Evolutionary conservation across 345 rosid species (phyloP).

Genomic region (Eutrema japonicum): DNA sequence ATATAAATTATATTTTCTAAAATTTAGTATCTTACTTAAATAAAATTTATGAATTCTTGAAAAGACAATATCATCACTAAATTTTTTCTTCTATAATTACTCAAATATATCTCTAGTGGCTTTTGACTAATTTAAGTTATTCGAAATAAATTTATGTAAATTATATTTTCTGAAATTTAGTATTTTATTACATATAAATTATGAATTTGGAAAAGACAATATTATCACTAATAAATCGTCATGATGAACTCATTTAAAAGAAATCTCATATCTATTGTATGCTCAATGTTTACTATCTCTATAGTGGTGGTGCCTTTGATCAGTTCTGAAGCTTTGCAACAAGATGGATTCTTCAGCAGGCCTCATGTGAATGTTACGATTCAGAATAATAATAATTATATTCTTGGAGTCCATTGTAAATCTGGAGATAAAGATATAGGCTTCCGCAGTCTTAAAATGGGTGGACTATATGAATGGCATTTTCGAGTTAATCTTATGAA

Average conservation of each 20-base stretch:
- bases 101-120: not conserved
- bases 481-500: not conserved
- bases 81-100: not conserved
- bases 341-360: not conserved
- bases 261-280: not conserved
- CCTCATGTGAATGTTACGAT: not conserved
- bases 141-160: not conserved
- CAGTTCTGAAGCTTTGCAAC: not conserved
- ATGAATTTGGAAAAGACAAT: not conserved
- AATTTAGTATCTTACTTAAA: not conserved
- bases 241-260: not conserved
- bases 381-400: not conserved
- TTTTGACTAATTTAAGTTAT: not conserved
- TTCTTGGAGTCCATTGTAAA: constrained; percentile 12
- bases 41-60: not conserved
- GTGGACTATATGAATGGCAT: not conserved
- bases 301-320: not conserved
- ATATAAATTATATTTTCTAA: not conserved
- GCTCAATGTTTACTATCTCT: not conserved
- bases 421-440: not conserved
- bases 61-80: not conserved
- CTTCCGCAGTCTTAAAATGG: not conserved
- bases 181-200: not conserved
- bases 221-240: not conserved
- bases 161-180: too few species aligned